A percentile compares a stretch with the other conserved stretches of the same genome.
Evolutionary conservation across 1,284 basidiomycete species (phyloP).

Genomic region (Cryptococcus amylolentus): DNA sequence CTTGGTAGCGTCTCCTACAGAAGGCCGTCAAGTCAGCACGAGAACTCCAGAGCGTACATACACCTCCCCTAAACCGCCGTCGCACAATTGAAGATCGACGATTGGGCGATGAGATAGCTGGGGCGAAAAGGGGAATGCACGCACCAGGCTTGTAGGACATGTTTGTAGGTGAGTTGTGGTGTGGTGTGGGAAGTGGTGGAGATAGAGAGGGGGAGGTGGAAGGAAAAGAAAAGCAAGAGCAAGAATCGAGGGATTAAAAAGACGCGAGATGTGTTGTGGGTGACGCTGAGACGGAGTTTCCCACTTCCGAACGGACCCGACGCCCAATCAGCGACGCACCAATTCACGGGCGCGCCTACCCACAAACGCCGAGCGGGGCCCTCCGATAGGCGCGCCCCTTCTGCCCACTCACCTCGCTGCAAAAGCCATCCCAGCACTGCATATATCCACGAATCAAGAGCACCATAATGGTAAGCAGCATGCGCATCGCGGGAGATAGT

Average conservation of each 20-base stretch:
- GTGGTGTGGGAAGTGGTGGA: not conserved
- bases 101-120: no score
- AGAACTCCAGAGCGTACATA: no score
- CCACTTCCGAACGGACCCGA: conserved; percentile 15
- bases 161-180: not conserved
- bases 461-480: conserved; percentile 11
- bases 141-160: conserved; percentile 21
- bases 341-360: conserved; percentile 5
- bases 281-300: conserved; percentile 1
- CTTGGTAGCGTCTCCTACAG: conserved; percentile 75
- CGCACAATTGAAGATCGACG: no score
- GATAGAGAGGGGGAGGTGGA: conserved; percentile 2
- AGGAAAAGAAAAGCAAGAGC: conserved; percentile 1
- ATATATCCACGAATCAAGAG: not conserved
- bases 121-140: conserved; percentile 1
- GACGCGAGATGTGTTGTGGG: not conserved
- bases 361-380: not conserved
- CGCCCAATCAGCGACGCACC: conserved; percentile 8
- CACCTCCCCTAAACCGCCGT: no score
- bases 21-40: not conserved
- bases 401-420: not conserved
- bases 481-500: not conserved
- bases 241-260: conserved; percentile 1
- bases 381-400: not conserved
- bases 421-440: not conserved